Evolutionary conservation across 2,329 filamentous ascomycete species (phyloP), one percentile per base, ranked within the genome.

Genomic region (Colletotrichum endophyticum): DNA sequence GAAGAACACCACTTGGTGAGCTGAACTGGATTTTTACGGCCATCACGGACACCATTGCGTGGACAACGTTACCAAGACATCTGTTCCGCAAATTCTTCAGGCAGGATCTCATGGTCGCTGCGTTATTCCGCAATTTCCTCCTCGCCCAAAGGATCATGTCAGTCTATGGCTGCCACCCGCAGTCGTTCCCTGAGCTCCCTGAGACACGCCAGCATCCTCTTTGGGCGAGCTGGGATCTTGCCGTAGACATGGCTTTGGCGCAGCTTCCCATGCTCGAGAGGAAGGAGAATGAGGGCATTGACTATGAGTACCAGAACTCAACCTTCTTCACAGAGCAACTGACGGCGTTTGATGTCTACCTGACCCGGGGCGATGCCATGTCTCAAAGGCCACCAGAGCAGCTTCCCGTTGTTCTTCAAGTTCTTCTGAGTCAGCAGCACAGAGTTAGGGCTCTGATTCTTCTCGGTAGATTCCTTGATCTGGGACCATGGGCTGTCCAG

Each of bases 21-120:
- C 89, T 99, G 16, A 99, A 99, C 82, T 99, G 97, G 97, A 99
- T 99, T 44, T 99, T 99, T 83, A 99, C 97, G 1, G 97, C 97
- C 71, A 99, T 99, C 79, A 99, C 97, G 1, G 97, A 99, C 83
- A 99, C 96, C 2, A 99, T 99, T 81, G 97, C 97, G 0, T 99
- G 97, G 97, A 99, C 98, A 36, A 98, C 95, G 7, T 87, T 99
- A 6, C 95, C 96, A 5, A 94, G 96, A 62, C 92, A 96, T 25
- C 88, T 98, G 13, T 99, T 99, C 86, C 96, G 98, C 85, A 98
- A 98, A 84, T 95, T 99, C 76, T 99, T 99, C 85, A 90, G 97
- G 57, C 97, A 99, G 84, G 97, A 99, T 84, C 89, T 99, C 15
- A 99, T 99, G 96, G 97, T 99, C n/a, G 97, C 97, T 15, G 97